A percentile compares a stretch with the other conserved stretches of the same genome.
phyloP scores from a whole-genome alignment of 805 yeast genomes.

The Metschnikowia santaceciliae region DNA sequence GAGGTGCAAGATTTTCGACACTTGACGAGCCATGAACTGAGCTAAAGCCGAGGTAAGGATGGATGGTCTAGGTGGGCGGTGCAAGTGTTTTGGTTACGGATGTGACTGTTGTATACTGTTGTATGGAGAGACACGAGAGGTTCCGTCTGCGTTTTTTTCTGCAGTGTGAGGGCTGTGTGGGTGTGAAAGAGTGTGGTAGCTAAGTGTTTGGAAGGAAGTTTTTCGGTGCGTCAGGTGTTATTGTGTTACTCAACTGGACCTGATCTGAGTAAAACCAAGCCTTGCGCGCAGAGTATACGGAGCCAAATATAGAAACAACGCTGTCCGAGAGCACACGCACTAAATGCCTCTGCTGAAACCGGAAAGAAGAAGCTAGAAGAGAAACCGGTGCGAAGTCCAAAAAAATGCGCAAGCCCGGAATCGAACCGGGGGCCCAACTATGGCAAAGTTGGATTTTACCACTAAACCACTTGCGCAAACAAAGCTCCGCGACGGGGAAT shows the following conservation, averaged over 20 bases:
- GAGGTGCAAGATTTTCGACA: not conserved
- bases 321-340: not conserved
- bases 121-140: not conserved
- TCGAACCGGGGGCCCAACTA: slow-evolving; percentile 22
- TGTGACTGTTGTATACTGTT: no score
- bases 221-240: slow-evolving; percentile 3
- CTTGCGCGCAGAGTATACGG: not conserved
- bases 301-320: not conserved
- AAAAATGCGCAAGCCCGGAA: slow-evolving; percentile 21
- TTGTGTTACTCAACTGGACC: slow-evolving; percentile 1
- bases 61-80: not conserved
- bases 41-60: not conserved
- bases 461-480: slow-evolving; percentile 20
- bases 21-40: not conserved
- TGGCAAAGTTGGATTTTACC: slow-evolving; percentile 21
- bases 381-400: not conserved
- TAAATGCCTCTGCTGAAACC: not conserved
- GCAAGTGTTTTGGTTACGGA: not conserved
- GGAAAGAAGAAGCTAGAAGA: not conserved
- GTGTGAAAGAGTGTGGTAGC: not conserved
- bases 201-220: not conserved
- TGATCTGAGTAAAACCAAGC: not conserved
- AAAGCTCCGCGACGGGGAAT: slow-evolving; percentile 21
- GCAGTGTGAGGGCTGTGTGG: not conserved
- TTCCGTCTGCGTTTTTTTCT: not conserved